Evolutionary conservation across 163 green algal genomes (phyloP).

Genomic region (Trebouxia gelatinosa): DNA sequence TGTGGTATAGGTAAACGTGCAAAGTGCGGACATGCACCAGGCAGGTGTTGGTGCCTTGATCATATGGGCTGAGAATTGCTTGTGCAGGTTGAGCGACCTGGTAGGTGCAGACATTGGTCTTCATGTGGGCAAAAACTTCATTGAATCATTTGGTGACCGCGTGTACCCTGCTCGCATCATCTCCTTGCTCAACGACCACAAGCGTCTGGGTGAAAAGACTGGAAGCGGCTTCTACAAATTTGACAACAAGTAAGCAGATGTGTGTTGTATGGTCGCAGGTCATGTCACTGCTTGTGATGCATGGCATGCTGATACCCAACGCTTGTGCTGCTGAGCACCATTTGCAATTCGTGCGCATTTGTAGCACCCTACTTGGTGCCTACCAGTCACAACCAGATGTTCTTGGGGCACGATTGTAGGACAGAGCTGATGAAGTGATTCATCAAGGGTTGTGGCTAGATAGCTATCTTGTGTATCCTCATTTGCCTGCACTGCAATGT

Average conservation of each 20-base stretch:
- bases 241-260: constrained; percentile 41
- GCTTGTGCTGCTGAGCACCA: too few species aligned
- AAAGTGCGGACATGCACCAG: constrained; percentile 1
- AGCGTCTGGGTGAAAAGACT: constrained; percentile 91
- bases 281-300: background rate
- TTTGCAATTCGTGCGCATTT: background rate
- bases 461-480: background rate
- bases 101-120: constrained; percentile 88
- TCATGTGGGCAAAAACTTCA: constrained; percentile 92
- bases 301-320: background rate
- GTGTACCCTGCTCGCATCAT: constrained; percentile 83
- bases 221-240: constrained; percentile 88
- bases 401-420: too few species aligned
- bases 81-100: constrained; percentile 72
- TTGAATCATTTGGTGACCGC: constrained; percentile 87
- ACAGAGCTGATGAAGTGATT: background rate
- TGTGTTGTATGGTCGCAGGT: background rate
- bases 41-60: too few species aligned
- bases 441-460: background rate
- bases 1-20: too few species aligned
- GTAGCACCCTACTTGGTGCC: background rate
- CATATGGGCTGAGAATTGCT: background rate
- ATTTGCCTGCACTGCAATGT: background rate
- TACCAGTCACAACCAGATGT: background rate
- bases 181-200: constrained; percentile 76